Base-by-base conservation (phyloP, 352 stramenopile genomes). In the Phytophthora palmivora region DNA sequence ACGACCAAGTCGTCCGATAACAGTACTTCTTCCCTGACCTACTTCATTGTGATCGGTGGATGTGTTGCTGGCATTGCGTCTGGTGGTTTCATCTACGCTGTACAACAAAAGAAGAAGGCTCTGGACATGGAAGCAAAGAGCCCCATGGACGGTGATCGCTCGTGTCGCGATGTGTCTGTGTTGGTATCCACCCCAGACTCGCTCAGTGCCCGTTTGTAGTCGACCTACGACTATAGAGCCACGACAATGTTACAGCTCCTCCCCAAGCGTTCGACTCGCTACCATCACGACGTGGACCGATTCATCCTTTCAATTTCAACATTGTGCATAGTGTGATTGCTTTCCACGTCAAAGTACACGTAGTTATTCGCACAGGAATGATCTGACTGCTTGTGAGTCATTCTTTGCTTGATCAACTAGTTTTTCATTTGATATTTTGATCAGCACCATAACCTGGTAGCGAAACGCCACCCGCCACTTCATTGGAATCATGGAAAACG, bases 21-120 rank as follows among this genome's bases (percentile, higher is more conserved):
- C 22, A 54, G 54, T 32, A 65, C 58, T 6, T 70, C 70, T 19
- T 73, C 62, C 22, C 45, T 78, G 30, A 70, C 69, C 0, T 54
- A 82, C 52, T 42, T 79, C 30, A 61, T 82, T 53, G 72, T 67
- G 12, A 56, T 71, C 6, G 57, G 75, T 24, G 70, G 82, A 8
- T 67, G 58, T 21, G 78, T 65, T 22, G 62, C 67, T 12, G 72
- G 72, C 4, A 55, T 87, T 26, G 63, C 58, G 12, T 74, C 72
- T n/a, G 70, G 41, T 30, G 73, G 63, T 15, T 75, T 72, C 47
- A 84, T 87, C 57, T 66, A 82, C 43, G 62, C 64, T 22, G 58
- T 85, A 30, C 78, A 78, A 53, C 65, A 82, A 54, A 87, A 85
- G 70, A 87, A 84, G 56, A 71, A 73, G 41, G 55, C 63, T 32